A percentile compares a stretch with the other conserved stretches of the same genome.
Evolutionary conservation across 169 alveolate genomes (phyloP).

Genomic region (Eimeria maxima): DNA sequence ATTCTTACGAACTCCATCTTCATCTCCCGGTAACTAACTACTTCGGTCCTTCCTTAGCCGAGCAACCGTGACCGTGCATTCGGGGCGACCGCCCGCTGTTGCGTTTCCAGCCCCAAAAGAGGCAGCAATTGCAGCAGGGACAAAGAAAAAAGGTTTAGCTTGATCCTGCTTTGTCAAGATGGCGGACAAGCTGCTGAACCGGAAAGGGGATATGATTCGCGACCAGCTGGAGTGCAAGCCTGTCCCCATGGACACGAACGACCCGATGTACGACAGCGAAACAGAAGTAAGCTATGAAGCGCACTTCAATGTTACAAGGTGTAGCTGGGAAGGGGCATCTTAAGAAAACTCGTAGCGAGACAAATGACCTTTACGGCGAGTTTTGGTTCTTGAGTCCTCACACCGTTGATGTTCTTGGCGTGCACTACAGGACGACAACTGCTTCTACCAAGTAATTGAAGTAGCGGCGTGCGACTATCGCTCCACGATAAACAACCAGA

Average conservation of each 20-base stretch:
- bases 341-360: neutral
- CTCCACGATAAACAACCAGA: slow-evolving; percentile 66
- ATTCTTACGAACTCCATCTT: neutral
- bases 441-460: slow-evolving; percentile 78
- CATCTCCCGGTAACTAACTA: neutral
- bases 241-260: slow-evolving; percentile 67
- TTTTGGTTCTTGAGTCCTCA: neutral
- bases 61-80: neutral
- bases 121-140: slow-evolving; percentile 24
- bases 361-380: neutral
- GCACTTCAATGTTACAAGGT: neutral
- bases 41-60: neutral
- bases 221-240: slow-evolving; percentile 63
- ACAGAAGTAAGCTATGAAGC: slow-evolving; percentile 8
- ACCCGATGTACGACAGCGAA: slow-evolving; percentile 73
- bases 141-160: neutral
- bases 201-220: slow-evolving; percentile 60
- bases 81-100: neutral
- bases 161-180: slow-evolving; percentile 4
- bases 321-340: too few relatives aligned
- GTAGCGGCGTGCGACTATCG: slow-evolving; percentile 77
- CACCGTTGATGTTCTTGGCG: neutral
- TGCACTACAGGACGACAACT: slow-evolving; percentile 76
- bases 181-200: slow-evolving; percentile 73
- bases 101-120: slow-evolving; percentile 18